Evolutionary conservation across 2,329 filamentous ascomycete species (phyloP).

Genomic region (Hymenoscyphus repandus): DNA sequence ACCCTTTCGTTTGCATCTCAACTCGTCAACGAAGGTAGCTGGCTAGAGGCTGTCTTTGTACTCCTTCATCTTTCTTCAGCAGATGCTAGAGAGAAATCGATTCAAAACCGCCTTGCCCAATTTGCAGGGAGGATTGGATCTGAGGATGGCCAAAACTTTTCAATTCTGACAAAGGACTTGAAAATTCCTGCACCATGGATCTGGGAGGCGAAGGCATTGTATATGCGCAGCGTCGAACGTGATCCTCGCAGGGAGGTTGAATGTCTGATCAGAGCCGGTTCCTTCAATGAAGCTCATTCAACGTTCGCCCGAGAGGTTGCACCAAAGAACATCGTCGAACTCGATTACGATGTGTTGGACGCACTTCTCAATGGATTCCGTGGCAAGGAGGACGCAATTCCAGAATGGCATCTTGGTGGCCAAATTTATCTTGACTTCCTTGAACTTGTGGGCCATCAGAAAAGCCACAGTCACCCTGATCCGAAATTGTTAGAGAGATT

Average conservation of each 20-base stretch:
- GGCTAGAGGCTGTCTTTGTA: slow-evolving; percentile 70
- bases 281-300: slow-evolving; percentile 75
- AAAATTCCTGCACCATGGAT: slow-evolving; percentile 74
- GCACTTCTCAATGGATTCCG: slow-evolving; percentile 69
- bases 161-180: slow-evolving; percentile 56
- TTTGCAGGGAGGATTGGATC: slow-evolving; percentile 64
- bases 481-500: slow-evolving; percentile 49
- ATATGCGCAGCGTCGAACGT: slow-evolving; percentile 67
- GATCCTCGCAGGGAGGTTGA: slow-evolving; percentile 68
- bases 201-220: slow-evolving; percentile 80
- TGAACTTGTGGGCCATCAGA: slow-evolving; percentile 42
- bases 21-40: slow-evolving; percentile 58
- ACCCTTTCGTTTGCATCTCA: slow-evolving; percentile 62
- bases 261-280: slow-evolving; percentile 72
- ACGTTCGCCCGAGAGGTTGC: slow-evolving; percentile 78
- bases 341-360: slow-evolving; percentile 67
- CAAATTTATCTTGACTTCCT: slow-evolving; percentile 68
- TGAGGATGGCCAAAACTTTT: slow-evolving; percentile 51
- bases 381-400: slow-evolving; percentile 53
- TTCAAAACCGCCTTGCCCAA: slow-evolving; percentile 69
- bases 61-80: slow-evolving; percentile 67
- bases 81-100: slow-evolving; percentile 56
- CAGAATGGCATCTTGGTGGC: slow-evolving; percentile 74
- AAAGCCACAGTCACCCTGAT: slow-evolving; percentile 35
- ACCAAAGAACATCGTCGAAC: slow-evolving; percentile 74